Evolutionary conservation across 345 rosid genomes (phyloP).

Genomic region (Firmiana major): DNA sequence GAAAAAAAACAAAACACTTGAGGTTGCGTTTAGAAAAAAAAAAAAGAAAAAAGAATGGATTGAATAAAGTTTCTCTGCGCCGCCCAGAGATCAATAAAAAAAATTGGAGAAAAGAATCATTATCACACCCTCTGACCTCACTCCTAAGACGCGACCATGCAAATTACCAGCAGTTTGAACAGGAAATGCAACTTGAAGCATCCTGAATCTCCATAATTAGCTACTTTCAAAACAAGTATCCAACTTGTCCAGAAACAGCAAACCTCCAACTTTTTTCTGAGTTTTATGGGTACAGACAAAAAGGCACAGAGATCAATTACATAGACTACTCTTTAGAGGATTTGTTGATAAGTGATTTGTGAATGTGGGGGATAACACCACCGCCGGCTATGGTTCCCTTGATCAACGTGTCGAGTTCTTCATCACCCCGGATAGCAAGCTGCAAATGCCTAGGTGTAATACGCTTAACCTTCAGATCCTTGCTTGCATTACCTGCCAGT

Average conservation of each 20-base stretch:
- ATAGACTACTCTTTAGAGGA: conserved; percentile 51
- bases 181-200: not conserved
- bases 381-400: conserved; percentile 75
- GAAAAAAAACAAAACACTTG: too few relatives aligned
- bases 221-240: not conserved
- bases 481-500: conserved; percentile 70
- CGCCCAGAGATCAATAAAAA: too few relatives aligned
- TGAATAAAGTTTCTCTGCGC: too few relatives aligned
- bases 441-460: conserved; percentile 67
- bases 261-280: not conserved
- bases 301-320: not conserved
- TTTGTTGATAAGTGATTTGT: conserved; percentile 73
- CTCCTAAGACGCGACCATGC: too few relatives aligned
- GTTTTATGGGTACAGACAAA: not conserved
- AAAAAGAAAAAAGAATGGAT: too few relatives aligned
- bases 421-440: conserved; percentile 70
- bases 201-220: not conserved
- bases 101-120: too few relatives aligned
- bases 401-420: conserved; percentile 69
- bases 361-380: conserved; percentile 74
- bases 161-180: not conserved
- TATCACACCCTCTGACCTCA: too few relatives aligned
- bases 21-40: too few relatives aligned
- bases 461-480: conserved; percentile 72
- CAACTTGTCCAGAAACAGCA: not conserved